These are phyloP conservation scores for Pseudofabraea citricarpa DNA, from an alignment of 2,329 filamentous ascomycete genomes.

Conservation along the genomic window DNA sequence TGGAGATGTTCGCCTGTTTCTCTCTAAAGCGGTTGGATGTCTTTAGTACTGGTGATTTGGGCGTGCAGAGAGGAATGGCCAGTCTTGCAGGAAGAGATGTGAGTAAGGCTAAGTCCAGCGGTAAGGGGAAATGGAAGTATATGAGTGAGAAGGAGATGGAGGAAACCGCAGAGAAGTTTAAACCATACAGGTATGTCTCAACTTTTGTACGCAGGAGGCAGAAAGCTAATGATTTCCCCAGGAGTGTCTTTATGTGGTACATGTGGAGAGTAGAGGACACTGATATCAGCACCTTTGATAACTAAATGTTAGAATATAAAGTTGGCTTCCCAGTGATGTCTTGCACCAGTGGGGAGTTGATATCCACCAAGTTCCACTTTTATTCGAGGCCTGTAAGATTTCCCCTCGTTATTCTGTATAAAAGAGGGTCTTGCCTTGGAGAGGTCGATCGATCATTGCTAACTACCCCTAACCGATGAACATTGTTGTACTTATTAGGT, in stretches of 20 bases:
- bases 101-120: conserved; percentile 72
- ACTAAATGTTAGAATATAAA: too few relatives aligned
- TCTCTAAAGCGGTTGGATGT: conserved; percentile 92
- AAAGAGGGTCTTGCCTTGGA: too few relatives aligned
- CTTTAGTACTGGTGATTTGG: conserved; percentile 86
- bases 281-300: conserved; percentile 53
- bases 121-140: conserved; percentile 93
- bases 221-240: conserved; percentile 20
- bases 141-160: conserved; percentile 93
- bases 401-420: too few relatives aligned
- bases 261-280: conserved; percentile 86
- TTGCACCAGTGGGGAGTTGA: too few relatives aligned
- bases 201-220: neutral
- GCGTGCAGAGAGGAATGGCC: conserved; percentile 91
- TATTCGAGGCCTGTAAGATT: too few relatives aligned
- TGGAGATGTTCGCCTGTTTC: conserved; percentile 98
- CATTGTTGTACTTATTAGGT: too few relatives aligned
- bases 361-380: too few relatives aligned
- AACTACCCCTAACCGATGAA: too few relatives aligned
- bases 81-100: conserved; percentile 80
- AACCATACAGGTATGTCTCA: conserved; percentile 63
- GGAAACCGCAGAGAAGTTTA: conserved; percentile 72
- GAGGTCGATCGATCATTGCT: too few relatives aligned
- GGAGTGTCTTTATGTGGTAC: conserved; percentile 93
- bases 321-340: too few relatives aligned